Percentiles rank a stretch among this genome's conserved stretches.
These are phyloP conservation scores for Stagonosporopsis vannaccii DNA, from an alignment of 2,329 filamentous ascomycete species.

Conservation along the genomic window DNA sequence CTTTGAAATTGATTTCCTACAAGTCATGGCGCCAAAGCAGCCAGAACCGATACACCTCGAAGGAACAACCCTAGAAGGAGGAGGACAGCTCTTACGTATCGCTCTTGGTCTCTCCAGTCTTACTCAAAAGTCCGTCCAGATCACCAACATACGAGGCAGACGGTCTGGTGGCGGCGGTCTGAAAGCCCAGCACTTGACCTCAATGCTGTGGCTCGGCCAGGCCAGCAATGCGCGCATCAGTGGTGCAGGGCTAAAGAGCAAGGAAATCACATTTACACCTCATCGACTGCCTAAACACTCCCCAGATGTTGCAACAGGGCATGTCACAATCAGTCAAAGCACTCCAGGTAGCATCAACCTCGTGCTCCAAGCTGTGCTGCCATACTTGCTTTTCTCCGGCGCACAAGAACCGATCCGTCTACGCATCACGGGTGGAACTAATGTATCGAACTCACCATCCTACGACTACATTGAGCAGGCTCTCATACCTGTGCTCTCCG, in stretches of 20 bases:
- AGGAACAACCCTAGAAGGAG: constrained; percentile 67
- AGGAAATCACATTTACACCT: constrained; percentile 50
- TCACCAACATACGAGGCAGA: constrained; percentile 63
- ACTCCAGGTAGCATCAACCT: constrained; percentile 63
- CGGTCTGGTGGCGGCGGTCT: constrained; percentile 61
- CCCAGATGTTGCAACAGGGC: constrained; percentile 11
- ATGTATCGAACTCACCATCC: constrained; percentile 62
- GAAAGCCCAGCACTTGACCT: constrained; percentile 65
- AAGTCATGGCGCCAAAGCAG: constrained; percentile 14
- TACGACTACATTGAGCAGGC: constrained; percentile 65
- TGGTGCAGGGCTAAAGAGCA: constrained; percentile 54
- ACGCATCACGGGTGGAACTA: constrained; percentile 64
- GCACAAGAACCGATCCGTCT: constrained; percentile 41
- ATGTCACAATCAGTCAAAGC: constrained; percentile 47
- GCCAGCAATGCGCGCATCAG: constrained; percentile 56
- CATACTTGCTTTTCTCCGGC: constrained; percentile 60
- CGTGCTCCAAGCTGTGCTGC: constrained; percentile 66
- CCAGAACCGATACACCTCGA: constrained; percentile 50
- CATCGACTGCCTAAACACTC: not conserved
- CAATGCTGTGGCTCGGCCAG: constrained; percentile 60
- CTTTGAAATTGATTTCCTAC: not conserved
- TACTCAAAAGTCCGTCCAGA: constrained; percentile 57
- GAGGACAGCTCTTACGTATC: constrained; percentile 67
- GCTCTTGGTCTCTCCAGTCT: constrained; percentile 64
- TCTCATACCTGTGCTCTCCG: constrained; percentile 60